phyloP scores from a whole-genome alignment of 495 filamentous ascomycete genomes.

The Coniosporium apollinis region DNA sequence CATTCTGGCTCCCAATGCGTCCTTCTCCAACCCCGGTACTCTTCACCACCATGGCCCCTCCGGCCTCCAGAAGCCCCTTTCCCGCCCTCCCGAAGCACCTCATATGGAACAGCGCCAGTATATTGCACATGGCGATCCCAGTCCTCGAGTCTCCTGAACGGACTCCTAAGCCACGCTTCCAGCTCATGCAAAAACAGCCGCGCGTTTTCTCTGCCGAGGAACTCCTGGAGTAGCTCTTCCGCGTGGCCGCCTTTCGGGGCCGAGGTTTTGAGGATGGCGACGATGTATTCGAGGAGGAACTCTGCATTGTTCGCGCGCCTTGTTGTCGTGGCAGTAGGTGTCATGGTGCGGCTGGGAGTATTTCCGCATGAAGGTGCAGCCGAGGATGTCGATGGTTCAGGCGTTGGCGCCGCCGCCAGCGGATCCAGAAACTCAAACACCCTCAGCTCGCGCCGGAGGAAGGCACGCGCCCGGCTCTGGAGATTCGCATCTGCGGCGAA shows the following conservation, averaged over 20 bases:
- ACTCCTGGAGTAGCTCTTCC: constrained; percentile 76
- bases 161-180: constrained; percentile 63
- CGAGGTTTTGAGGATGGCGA: constrained; percentile 76
- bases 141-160: constrained; percentile 45
- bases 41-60: no score
- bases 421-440: constrained; percentile 65
- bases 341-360: no score
- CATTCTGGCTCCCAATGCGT: no score
- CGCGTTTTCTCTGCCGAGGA: constrained; percentile 63
- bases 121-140: constrained; percentile 83
- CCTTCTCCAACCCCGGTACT: no score
- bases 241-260: constrained; percentile 52
- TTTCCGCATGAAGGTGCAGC: constrained; percentile 7
- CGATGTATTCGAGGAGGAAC: constrained; percentile 76
- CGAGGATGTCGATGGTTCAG: constrained; percentile 9
- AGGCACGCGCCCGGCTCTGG: constrained; percentile 66
- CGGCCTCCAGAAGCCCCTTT: no score
- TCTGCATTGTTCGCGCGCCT: constrained; percentile 62
- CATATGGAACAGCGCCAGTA: no score
- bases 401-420: no score
- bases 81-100: no score
- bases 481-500: constrained; percentile 50
- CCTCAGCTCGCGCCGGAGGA: constrained; percentile 73
- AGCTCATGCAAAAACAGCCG: constrained; percentile 75
- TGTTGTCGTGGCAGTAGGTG: constrained; percentile 23